Percentiles rank a stretch among this genome's conserved stretches.
These are phyloP conservation scores for Schizosaccharomyces cryophilus DNA, from an alignment of 805 yeast species.

Conservation along the genomic window DNA sequence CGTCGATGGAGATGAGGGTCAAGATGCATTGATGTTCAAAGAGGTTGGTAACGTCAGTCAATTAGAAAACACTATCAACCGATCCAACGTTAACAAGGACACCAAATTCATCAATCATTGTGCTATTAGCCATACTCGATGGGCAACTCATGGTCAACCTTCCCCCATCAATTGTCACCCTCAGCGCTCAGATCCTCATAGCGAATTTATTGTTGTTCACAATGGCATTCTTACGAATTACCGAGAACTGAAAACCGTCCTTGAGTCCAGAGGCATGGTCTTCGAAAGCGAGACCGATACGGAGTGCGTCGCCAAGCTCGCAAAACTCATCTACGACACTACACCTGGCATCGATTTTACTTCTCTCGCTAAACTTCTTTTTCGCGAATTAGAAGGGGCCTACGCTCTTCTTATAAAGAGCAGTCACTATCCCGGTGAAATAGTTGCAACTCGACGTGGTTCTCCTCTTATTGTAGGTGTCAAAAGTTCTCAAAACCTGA, in stretches of 20 bases:
- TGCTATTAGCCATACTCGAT: constrained; percentile 96
- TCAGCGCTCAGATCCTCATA: constrained; percentile 60
- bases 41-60: constrained; percentile 79
- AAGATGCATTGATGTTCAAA: constrained; percentile 49
- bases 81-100: constrained; percentile 27
- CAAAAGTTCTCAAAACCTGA: constrained; percentile 79
- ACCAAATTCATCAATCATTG: constrained; percentile 60
- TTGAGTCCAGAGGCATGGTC: constrained; percentile 49
- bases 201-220: constrained; percentile 82
- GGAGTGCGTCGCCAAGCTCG: constrained; percentile 88
- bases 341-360: constrained; percentile 57
- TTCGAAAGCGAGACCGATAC: constrained; percentile 93
- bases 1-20: constrained; percentile 63
- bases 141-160: constrained; percentile 99
- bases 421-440: constrained; percentile 78
- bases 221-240: constrained; percentile 95
- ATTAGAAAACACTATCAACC: constrained; percentile 35
- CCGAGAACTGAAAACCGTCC: constrained; percentile 67
- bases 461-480: constrained; percentile 94
- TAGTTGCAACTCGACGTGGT: constrained; percentile 92
- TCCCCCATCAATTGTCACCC: constrained; percentile 78
- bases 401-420: constrained; percentile 89
- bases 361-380: constrained; percentile 74
- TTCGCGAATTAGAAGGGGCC: constrained; percentile 87
- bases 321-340: constrained; percentile 70